A percentile compares a stretch with the other conserved stretches of the same genome.
Evolutionary conservation across 129 eudicot genomes (phyloP).

Genomic region (Heracleum sosnowskyi): DNA sequence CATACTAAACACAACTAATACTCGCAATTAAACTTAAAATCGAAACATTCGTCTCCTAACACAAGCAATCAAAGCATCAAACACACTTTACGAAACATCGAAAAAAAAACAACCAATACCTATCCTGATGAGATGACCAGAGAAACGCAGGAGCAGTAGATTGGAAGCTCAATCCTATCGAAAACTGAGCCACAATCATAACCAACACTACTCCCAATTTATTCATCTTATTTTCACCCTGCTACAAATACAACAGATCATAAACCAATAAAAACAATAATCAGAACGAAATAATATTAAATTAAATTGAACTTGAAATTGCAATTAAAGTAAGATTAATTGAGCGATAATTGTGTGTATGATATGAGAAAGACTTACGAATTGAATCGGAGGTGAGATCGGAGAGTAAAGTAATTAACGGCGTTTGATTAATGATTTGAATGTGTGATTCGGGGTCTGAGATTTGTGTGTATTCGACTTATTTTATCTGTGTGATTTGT

Average conservation of each 20-base stretch:
- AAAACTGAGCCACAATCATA: slow-evolving; percentile 37
- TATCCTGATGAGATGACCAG: slow-evolving; percentile 48
- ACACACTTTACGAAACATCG: not conserved
- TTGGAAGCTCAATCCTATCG: slow-evolving; percentile 33
- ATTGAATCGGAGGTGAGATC: not conserved
- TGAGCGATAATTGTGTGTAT: not conserved
- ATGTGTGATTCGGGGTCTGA: too few relatives aligned
- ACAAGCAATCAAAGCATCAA: not conserved
- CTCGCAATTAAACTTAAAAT: not conserved
- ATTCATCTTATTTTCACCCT: slow-evolving; percentile 35
- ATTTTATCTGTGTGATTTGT: not conserved
- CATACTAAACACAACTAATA: not conserved
- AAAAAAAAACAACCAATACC: not conserved
- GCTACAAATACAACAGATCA: not conserved
- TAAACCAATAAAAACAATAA: not conserved
- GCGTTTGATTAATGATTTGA: not conserved
- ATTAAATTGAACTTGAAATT: not conserved
- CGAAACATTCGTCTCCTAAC: not conserved
- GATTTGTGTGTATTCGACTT: not conserved
- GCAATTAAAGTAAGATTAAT: not conserved
- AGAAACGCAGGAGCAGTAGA: slow-evolving; percentile 63
- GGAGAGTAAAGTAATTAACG: not conserved
- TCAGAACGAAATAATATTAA: not conserved
- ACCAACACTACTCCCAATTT: slow-evolving; percentile 32
- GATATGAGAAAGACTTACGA: not conserved